These are phyloP conservation scores for Epichloe elymi DNA, from an alignment of 2,329 filamentous ascomycete species.

Conservation along the genomic window DNA sequence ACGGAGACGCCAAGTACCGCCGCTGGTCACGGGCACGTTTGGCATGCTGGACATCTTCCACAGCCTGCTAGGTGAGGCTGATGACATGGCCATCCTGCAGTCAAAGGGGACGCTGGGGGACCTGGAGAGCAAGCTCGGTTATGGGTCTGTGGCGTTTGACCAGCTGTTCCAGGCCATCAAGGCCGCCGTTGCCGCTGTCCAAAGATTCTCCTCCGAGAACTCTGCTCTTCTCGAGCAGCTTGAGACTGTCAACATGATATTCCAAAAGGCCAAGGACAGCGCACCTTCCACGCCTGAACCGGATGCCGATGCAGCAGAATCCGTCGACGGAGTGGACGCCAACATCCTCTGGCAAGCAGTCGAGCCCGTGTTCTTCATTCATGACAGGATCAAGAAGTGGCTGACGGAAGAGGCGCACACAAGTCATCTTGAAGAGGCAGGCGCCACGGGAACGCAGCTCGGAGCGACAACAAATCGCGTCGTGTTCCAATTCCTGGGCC, in stretches of 20 bases:
- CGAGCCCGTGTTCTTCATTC: slow-evolving; percentile 59
- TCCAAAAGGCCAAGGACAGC: slow-evolving; percentile 14
- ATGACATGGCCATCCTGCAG: slow-evolving; percentile 28
- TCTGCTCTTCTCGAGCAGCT: slow-evolving; percentile 14
- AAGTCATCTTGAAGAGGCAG: slow-evolving; percentile 8
- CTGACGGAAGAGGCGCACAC: slow-evolving; percentile 57
- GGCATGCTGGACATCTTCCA: slow-evolving; percentile 54
- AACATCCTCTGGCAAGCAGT: slow-evolving; percentile 68
- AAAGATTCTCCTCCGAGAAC: slow-evolving; percentile 12
- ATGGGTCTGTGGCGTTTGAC: slow-evolving; percentile 27
- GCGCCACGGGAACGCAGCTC: slow-evolving; percentile 11
- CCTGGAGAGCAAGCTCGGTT: slow-evolving; percentile 63
- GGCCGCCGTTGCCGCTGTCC: slow-evolving; percentile 13
- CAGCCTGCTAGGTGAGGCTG: slow-evolving; percentile 46
- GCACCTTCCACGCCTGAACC: slow-evolving; percentile 7
- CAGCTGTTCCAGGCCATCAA: slow-evolving; percentile 16
- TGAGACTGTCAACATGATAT: slow-evolving; percentile 13
- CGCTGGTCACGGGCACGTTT: slow-evolving; percentile 48
- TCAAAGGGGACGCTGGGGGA: slow-evolving; percentile 49
- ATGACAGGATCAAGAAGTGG: slow-evolving; percentile 19
- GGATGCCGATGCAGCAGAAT: slow-evolving; percentile 3
- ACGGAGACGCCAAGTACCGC: slow-evolving; percentile 43
- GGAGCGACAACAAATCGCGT: slow-evolving; percentile 78
- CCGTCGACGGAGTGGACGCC: slow-evolving; percentile 8
- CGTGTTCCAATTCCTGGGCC: slow-evolving; percentile 71